Evolutionary conservation across 306 rosid genomes (phyloP).

Genomic region (Bauhinia variegata): DNA sequence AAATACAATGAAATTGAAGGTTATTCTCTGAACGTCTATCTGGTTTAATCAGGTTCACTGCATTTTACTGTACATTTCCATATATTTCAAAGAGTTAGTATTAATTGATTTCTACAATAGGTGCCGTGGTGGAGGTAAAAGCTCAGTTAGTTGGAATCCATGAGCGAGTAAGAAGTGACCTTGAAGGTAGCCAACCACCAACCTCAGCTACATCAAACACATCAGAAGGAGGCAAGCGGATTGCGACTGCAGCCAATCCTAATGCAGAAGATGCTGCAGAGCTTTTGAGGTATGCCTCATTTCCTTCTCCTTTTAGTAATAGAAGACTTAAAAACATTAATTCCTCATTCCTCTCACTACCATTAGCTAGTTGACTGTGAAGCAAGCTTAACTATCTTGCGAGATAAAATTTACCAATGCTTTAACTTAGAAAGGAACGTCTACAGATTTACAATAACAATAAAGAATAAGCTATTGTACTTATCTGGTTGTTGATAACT

Average conservation of each 20-base stretch:
- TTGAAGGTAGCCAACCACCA: slow-evolving; percentile 66
- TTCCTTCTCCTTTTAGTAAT: slow-evolving; percentile 2
- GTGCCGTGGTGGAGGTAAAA: slow-evolving; percentile 83
- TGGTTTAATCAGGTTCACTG: slow-evolving; percentile 7
- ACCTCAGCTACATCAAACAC: slow-evolving; percentile 45
- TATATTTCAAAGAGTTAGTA: slow-evolving; percentile 17
- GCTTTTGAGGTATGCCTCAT: slow-evolving; percentile 64
- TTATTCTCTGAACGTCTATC: not conserved
- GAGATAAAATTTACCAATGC: slow-evolving; percentile 6
- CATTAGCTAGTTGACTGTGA: no score
- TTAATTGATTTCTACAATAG: slow-evolving; percentile 38
- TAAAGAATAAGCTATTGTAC: not conserved
- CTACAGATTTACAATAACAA: slow-evolving; percentile 4
- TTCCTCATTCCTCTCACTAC: not conserved
- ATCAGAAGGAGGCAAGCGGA: slow-evolving; percentile 60
- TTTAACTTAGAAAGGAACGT: not conserved
- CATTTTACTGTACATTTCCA: not conserved
- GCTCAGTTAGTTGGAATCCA: slow-evolving; percentile 92
- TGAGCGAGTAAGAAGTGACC: slow-evolving; percentile 93
- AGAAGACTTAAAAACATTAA: not conserved
- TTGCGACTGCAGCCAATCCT: slow-evolving; percentile 83
- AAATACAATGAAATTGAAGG: slow-evolving; percentile 11
- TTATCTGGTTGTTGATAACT: no score
- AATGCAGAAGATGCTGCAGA: slow-evolving; percentile 95
- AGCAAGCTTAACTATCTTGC: not conserved